Percentiles rank a stretch among this genome's conserved stretches.
phyloP scores from a whole-genome alignment of 2,329 filamentous ascomycete genomes.

The Didymosphaeria variabile region DNA sequence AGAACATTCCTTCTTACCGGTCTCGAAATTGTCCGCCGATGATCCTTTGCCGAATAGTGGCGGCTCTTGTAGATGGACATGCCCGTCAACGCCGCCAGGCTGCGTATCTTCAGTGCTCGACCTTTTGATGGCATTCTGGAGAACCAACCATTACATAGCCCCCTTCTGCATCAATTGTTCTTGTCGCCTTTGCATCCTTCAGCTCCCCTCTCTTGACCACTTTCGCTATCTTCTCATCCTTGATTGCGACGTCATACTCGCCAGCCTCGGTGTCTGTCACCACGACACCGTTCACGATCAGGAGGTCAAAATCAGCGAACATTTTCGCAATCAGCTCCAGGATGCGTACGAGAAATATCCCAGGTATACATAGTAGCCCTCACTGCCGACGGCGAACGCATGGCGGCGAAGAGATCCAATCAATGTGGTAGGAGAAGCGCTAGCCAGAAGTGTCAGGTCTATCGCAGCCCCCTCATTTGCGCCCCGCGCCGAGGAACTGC shows the following conservation, averaged over 20 bases:
- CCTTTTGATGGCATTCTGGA: neutral
- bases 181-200: conserved; percentile 36
- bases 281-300: conserved; percentile 55
- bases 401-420: conserved; percentile 8
- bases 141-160: conserved; percentile 54
- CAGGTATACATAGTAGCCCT: conserved; percentile 4
- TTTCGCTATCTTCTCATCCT: conserved; percentile 52
- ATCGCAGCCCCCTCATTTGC: conserved; percentile 38
- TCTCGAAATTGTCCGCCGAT: conserved; percentile 52
- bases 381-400: conserved; percentile 2
- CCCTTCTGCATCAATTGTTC: conserved; percentile 54
- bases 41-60: conserved; percentile 56
- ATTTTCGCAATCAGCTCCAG: conserved; percentile 14
- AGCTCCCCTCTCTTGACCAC: conserved; percentile 46
- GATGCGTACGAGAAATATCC: neutral
- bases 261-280: conserved; percentile 51
- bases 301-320: conserved; percentile 45
- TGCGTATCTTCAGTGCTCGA: conserved; percentile 7
- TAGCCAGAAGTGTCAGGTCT: conserved; percentile 28
- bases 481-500: conserved; percentile 23
- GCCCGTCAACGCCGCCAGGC: conserved; percentile 56
- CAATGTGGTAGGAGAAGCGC: conserved; percentile 20
- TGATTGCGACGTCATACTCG: conserved; percentile 55
- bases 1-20: conserved; percentile 26
- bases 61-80: conserved; percentile 58